Base-by-base conservation (phyloP, 2,329 filamentous ascomycete genomes). In the Albifimbria verrucaria region DNA sequence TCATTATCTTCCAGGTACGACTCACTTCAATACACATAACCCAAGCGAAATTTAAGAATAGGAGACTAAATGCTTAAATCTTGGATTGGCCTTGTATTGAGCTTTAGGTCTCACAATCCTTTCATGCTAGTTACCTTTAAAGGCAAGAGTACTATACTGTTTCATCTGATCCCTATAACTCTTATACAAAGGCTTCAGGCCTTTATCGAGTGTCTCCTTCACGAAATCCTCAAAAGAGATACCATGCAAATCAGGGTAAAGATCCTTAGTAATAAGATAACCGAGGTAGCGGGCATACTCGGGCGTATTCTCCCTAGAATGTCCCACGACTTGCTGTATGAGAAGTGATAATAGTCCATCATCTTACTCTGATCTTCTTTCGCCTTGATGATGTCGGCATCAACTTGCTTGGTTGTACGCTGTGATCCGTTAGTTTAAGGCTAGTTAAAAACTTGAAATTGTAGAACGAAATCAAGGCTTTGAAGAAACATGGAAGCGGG, bases 241-340 rank as follows among this genome's bases (percentile, higher is more conserved):
- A 10, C 15, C 26, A 7, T 18, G 10, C 7, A 81, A 68, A 20
- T 80, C 78, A 4, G 80, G 80, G 59, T 82, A 84, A 23, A 84
- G 65, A 18, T 83, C 76, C 58, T 75, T 76, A 25, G 68, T 72
- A 51, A 74, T 69, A 18, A 82, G 54, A 61, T 83, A 83, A 2
- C 80, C 80, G 6, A 85, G 67, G 55, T 82, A 83, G 48, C 72
- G 68, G 12, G 81, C 81, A 56, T 75, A 71, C 51, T 79, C 76
- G 0, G 75, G 77, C 11, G 69, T 76, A 61, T 82, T 82, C 55
- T 86, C 81, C 1, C 74, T 77, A 2, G 7, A 32, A 32, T 32
- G 15, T 32, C 26, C 7, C 15, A 32, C 45, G 45, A 48, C 12
- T 48, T 26, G 6, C 17, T 12, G 25, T 48, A 28, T 7, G 18